Evolutionary conservation across 331 rosid species (phyloP).

Genomic region (Erythrophleum ivorense): DNA sequence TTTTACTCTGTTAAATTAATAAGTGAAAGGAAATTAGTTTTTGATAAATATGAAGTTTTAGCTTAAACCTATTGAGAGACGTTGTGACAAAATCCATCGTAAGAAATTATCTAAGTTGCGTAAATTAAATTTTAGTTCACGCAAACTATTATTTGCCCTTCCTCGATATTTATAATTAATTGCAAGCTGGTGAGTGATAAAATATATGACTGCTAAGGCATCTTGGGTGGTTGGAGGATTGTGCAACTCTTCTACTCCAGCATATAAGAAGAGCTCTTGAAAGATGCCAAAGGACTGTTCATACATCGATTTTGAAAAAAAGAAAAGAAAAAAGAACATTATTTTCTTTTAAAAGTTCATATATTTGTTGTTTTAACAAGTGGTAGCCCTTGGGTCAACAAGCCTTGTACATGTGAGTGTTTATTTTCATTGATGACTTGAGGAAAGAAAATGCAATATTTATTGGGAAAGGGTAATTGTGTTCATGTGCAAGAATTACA

Average conservation of each 20-base stretch:
- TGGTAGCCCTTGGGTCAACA: background rate
- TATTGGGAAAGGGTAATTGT: slow-evolving; percentile 42
- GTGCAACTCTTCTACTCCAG: background rate
- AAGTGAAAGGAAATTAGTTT: too few relatives aligned
- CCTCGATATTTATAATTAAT: background rate
- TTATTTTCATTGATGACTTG: slow-evolving; percentile 19
- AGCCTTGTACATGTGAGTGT: slow-evolving; percentile 9
- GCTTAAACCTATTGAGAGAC: background rate
- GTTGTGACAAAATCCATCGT: background rate
- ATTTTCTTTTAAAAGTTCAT: background rate
- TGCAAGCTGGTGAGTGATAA: too few relatives aligned
- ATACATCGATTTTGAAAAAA: background rate
- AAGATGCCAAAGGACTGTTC: background rate
- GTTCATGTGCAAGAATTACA: slow-evolving; percentile 50
- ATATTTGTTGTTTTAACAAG: background rate
- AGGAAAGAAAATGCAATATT: slow-evolving; percentile 9
- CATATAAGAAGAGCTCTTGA: background rate
- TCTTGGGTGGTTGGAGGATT: slow-evolving; percentile 4
- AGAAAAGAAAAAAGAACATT: background rate
- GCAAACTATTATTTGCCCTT: background rate
- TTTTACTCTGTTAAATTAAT: too few relatives aligned
- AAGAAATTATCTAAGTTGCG: background rate
- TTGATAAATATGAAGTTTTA: too few relatives aligned
- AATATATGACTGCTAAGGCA: background rate
- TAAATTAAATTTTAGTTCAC: background rate